These are phyloP conservation scores for Blastomyces parvus DNA, from an alignment of 2,329 filamentous ascomycete species.

Conservation along the genomic window DNA sequence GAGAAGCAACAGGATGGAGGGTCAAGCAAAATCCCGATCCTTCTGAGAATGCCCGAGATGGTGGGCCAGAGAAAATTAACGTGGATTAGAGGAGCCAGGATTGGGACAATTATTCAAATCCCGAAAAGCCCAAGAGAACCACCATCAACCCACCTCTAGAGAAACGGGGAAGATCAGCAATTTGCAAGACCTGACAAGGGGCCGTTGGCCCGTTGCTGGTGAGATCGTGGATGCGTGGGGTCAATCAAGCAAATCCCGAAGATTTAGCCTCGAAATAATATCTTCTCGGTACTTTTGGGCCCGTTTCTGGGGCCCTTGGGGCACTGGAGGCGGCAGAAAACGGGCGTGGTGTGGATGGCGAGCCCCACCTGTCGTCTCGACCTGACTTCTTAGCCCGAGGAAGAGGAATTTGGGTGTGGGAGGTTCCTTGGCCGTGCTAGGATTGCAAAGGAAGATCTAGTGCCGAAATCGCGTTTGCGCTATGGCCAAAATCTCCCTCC, in stretches of 20 bases:
- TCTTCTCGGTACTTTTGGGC: background rate
- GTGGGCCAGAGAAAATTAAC: background rate
- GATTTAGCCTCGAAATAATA: background rate
- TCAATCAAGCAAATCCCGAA: constrained; percentile 4
- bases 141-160: background rate
- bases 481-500: background rate
- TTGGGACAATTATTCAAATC: background rate
- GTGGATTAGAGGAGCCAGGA: background rate
- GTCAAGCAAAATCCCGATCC: background rate
- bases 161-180: background rate
- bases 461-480: background rate
- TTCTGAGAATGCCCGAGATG: background rate
- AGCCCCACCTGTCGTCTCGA: background rate
- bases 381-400: background rate
- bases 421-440: background rate
- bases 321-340: background rate
- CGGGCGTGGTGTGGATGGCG: background rate
- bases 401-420: background rate
- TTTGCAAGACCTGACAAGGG: background rate
- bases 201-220: background rate
- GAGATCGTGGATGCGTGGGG: background rate
- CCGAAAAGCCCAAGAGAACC: background rate
- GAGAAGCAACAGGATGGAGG: no score
- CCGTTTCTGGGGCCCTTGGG: background rate
- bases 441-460: background rate